Base-by-base conservation (phyloP, 2,329 filamentous ascomycete species). In the Pseudovirgaria hyperparasitica region DNA sequence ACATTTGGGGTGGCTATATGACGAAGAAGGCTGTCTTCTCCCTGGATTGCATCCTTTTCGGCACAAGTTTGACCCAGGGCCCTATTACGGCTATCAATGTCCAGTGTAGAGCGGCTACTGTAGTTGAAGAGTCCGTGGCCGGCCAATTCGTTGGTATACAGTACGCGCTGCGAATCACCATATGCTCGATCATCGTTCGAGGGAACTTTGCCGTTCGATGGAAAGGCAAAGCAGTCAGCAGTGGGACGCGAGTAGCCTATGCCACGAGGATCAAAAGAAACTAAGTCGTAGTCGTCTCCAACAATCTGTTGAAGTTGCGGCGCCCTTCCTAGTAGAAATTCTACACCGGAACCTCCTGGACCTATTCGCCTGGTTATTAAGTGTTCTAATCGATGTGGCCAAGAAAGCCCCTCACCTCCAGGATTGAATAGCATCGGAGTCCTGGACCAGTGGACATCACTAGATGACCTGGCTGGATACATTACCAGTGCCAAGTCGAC, bases 341-440 rank as follows among this genome's bases (percentile, higher is more conserved):
- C 37, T 0, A 50, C 37, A 9, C 48, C 48, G 3, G 43, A 46
- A 6, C 43, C 52, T n/a, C 53, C 50, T 3, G 52, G 51, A 5
- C 49, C 49, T n/a, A n/a, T n/a, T n/a, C n/a, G n/a, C n/a, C n/a
- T n/a, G n/a, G n/a, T n/a, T n/a, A n/a, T n/a, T n/a, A n/a, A n/a
- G n/a, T n/a, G n/a, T n/a, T n/a, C n/a, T n/a, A n/a, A n/a, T n/a
- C n/a, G n/a, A n/a, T n/a, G n/a, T n/a, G n/a, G n/a, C n/a, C n/a
- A n/a, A n/a, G n/a, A n/a, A n/a, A n/a, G n/a, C n/a, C n/a, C n/a
- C n/a, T n/a, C n/a, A 2, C 37, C 37, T 11, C 40, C 35, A 2
- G 39, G 38, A 18, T 41, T 44, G 8, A 37, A 21, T 0, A 41
- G 27, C 5, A 44, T 32, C 10, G 25, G 25, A 5, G 25, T 18